Base-by-base conservation (phyloP, 306 rosid genomes). In the Cajanus cajan region DNA sequence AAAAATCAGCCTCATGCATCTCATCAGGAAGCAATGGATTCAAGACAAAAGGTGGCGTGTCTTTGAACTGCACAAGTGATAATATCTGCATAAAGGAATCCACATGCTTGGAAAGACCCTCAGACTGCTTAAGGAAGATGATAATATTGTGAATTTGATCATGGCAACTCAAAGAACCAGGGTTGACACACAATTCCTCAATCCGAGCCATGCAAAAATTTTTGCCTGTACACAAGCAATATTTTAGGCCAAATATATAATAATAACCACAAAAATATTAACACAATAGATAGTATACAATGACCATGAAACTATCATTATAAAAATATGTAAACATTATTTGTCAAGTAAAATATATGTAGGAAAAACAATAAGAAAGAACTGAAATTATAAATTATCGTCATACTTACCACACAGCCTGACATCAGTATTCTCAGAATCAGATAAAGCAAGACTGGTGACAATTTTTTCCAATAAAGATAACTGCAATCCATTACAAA, bases 81-180 rank as follows among this genome's bases (percentile, higher is more conserved):
- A 96, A 75, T 90, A 91, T 90, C 87, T 93, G 99, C 97, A 93
- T 91, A 79, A 96, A 96, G 82, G 97, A 93, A 93, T 96, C 98
- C 71, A 93, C 88, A 61, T 85, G 89, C 91, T 89, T 88, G 74
- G 99, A 89, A 52, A 91, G 92, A 80, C 92, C 92, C 75, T 93
- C 98, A 22, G 92, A 89, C 82, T 86, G 88, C 82, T 88, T 95
- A 75, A 96, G 97, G 86, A 91, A 93, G 90, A 87, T 75, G 73
- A 96, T 80, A 68, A 93, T 80, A 57, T 81, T 83, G 62, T 93
- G 93, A 84, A 93, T 87, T 89, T 86, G 88, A 82, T 90, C 93
- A 83, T 89, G 85, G 62, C 75, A 90, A 78, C 86, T 79, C 79
- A 88, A 28, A 52, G 88, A 84, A 73, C 83, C 79, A 48, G 96